A percentile compares a stretch with the other conserved stretches of the same genome.
Evolutionary conservation across 148 eudicot genomes (phyloP).

Genomic region (Camellia lanceoleosa): DNA sequence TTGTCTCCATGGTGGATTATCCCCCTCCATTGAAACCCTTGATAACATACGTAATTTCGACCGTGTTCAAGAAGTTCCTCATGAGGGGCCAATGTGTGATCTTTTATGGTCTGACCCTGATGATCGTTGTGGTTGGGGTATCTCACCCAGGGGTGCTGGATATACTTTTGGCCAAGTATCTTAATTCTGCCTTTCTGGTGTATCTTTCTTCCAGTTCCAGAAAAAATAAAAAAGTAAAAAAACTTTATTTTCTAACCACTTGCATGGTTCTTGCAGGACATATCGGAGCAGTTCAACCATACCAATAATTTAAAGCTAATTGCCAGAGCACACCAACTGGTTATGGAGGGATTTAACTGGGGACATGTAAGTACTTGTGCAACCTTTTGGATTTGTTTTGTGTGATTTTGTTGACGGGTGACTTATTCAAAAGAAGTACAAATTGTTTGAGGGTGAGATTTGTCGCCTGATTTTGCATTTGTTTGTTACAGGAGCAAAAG

Average conservation of each 20-base stretch:
- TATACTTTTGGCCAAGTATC: conserved; percentile 91
- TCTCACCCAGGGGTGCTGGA: conserved; percentile 95
- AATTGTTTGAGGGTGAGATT: background rate
- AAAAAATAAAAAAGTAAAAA: background rate
- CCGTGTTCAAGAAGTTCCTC: conserved; percentile 98
- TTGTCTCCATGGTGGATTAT: conserved; percentile 93
- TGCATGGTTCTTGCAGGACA: conserved; percentile 47
- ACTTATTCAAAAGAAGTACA: too few species aligned
- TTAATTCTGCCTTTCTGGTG: background rate
- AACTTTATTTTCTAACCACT: conserved; percentile 2
- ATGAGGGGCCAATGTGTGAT: conserved; percentile 97
- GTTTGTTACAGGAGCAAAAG: conserved; percentile 72
- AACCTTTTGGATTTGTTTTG: background rate
- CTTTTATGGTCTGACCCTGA: conserved; percentile 97
- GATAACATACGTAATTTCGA: conserved; percentile 87
- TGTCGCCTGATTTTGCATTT: background rate
- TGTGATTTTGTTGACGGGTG: background rate
- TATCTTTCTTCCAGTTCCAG: background rate
- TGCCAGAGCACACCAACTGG: conserved; percentile 96
- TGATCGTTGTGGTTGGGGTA: conserved; percentile 98
- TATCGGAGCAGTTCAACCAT: conserved; percentile 93
- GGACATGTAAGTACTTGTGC: conserved; percentile 62
- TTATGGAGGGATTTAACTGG: conserved; percentile 97
- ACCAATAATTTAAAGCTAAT: conserved; percentile 78
- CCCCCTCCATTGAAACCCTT: conserved; percentile 92